Evolutionary conservation across 495 filamentous ascomycete species (phyloP), one percentile per base, ranked within the genome.

Genomic region (Staphylotrichum longicolle): DNA sequence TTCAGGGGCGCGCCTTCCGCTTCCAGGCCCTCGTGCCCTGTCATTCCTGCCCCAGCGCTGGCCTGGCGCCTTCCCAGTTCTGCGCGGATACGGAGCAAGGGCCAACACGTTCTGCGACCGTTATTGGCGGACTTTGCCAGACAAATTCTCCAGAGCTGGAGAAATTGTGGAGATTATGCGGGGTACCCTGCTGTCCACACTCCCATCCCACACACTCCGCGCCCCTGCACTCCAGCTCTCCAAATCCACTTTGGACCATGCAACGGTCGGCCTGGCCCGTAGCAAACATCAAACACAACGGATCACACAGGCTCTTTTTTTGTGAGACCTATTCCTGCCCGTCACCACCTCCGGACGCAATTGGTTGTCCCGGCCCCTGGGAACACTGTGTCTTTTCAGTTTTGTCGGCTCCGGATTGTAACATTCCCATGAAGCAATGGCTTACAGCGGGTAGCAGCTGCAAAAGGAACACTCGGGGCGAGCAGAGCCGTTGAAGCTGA

Each of bases 101-200:
- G 45, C n/a, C 7, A 9, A 3, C 3, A 20, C 1, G 5, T 56
- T 14, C 50, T 27, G 49, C 33, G 35, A n/a, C 53, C 20, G 8
- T 59, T 49, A 67, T 67, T 67, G 65, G 65, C 63, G 65, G 65
- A 67, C 55, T 67, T 67, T 58, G 32, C 45, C 52, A 52, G 37
- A 50, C 30, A 58, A 62, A 65, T 65, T 65, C 59, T 66, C 63
- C 63, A 66, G 63, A 44, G 35, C 63, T 62, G 63, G 63, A 62
- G 59, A 59, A 66, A 65, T 58, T 67, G 65, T 64, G 65, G 65
- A 49, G 65, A 44, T 41, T 40, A 32, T 63, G 60, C 60, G 64
- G 64, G 61, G 60, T 46, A 57, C 60, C 56, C 50, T 62, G 59
- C 51, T 58, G 58, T 45, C 30, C 51, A 15, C 50, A 48, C 42